phyloP scores from a whole-genome alignment of 129 eudicot genomes.

The Escallonia herrerae region DNA sequence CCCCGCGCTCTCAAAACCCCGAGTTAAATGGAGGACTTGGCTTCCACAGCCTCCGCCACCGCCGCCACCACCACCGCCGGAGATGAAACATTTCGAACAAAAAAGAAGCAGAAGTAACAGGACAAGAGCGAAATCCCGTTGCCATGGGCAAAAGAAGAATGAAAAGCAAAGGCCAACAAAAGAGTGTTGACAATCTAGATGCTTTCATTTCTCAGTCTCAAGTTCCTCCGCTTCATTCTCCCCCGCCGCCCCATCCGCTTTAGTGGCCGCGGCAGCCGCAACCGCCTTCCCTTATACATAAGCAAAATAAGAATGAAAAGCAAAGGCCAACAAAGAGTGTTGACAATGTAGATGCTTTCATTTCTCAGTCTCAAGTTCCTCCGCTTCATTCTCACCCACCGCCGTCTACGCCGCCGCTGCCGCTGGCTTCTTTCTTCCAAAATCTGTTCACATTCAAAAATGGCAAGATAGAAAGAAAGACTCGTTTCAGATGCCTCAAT shows the following conservation, averaged over 20 bases:
- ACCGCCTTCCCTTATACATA: too few species aligned
- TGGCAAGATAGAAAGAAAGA: slow-evolving; percentile 32
- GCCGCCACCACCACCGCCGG: slow-evolving; percentile 29
- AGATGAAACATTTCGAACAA: slow-evolving; percentile 13
- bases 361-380: too few species aligned
- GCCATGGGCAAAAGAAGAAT: slow-evolving; percentile 55
- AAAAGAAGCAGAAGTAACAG: slow-evolving; percentile 21
- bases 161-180: slow-evolving; percentile 47
- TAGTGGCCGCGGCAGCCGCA: too few species aligned
- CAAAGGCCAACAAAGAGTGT: slow-evolving; percentile 42
- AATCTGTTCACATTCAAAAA: slow-evolving; percentile 58
- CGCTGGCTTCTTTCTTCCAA: slow-evolving; percentile 39
- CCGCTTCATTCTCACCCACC: too few species aligned
- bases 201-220: too few species aligned
- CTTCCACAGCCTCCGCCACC: slow-evolving; percentile 8
- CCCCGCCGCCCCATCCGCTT: too few species aligned
- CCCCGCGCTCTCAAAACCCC: too few species aligned
- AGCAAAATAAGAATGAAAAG: slow-evolving; percentile 53
- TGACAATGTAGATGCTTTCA: too few species aligned
- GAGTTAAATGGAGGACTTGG: too few species aligned
- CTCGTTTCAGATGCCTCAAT: slow-evolving; percentile 20
- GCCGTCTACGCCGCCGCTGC: slow-evolving; percentile 50
- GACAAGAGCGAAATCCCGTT: slow-evolving; percentile 42
- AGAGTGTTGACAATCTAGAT: slow-evolving; percentile 71
- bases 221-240: too few species aligned